Evolutionary conservation across 2,329 filamentous ascomycete species (phyloP).

Genomic region (Metarhizium sp.): DNA sequence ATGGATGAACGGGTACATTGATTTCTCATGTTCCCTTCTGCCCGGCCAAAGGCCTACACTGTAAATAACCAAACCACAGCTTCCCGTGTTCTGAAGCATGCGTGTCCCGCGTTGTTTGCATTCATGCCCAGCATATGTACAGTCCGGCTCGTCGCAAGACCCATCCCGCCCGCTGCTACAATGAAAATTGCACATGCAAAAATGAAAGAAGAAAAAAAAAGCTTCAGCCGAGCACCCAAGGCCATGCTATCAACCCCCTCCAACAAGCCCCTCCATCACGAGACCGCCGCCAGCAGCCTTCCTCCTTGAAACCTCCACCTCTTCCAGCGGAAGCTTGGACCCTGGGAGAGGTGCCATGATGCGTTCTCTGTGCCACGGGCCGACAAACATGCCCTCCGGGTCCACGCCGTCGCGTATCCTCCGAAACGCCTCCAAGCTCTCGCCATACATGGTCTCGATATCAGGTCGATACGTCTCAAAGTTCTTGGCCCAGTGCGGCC

Average conservation of each 20-base stretch:
- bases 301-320: slow-evolving; percentile 22
- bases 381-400: slow-evolving; percentile 78
- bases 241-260: background rate
- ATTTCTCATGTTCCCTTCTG: too few species aligned
- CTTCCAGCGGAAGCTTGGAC: slow-evolving; percentile 24
- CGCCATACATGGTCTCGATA: slow-evolving; percentile 59
- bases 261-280: slow-evolving; percentile 9
- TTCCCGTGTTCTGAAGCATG: background rate
- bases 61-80: too few species aligned
- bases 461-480: slow-evolving; percentile 55
- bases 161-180: background rate
- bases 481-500: slow-evolving; percentile 91
- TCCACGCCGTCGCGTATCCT: slow-evolving; percentile 61
- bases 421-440: slow-evolving; percentile 57
- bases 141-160: background rate
- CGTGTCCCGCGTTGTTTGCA: background rate
- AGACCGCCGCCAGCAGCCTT: slow-evolving; percentile 17
- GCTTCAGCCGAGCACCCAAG: too few species aligned
- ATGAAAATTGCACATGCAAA: background rate
- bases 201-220: background rate
- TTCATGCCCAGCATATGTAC: background rate
- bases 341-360: slow-evolving; percentile 34
- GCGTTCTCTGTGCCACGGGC: slow-evolving; percentile 76
- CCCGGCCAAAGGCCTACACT: too few species aligned
- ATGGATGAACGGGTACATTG: too few species aligned